These are phyloP conservation scores for Cadophora malorum DNA, from an alignment of 2,329 filamentous ascomycete genomes.

Conservation along the genomic window DNA sequence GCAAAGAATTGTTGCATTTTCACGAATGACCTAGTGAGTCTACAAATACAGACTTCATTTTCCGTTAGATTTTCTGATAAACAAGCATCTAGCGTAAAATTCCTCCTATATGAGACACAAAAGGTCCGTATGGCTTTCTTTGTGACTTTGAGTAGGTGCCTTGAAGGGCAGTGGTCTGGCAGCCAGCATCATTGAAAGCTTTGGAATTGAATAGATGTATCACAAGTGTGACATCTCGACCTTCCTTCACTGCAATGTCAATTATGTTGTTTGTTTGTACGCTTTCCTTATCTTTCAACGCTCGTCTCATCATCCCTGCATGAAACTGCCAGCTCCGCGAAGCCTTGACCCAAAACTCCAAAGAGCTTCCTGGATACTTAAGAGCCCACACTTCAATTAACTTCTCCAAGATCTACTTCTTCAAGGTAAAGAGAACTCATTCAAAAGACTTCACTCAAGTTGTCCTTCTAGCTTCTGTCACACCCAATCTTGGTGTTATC, in stretches of 20 bases:
- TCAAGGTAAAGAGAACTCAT: too few relatives aligned
- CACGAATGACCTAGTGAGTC: neutral
- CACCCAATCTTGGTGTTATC: neutral
- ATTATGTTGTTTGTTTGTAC: neutral
- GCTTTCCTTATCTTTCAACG: neutral
- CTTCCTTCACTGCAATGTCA: neutral
- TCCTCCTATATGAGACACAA: neutral
- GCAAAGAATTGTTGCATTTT: neutral
- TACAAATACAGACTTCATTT: neutral
- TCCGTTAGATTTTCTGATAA: neutral
- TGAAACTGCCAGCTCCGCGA: neutral
- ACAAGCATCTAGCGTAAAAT: neutral
- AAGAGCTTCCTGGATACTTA: neutral
- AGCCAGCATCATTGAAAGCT: neutral
- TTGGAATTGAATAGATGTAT: neutral
- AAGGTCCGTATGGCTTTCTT: neutral
- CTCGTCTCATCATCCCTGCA: neutral
- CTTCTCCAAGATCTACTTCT: neutral
- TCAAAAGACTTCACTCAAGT: too few relatives aligned
- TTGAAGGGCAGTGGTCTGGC: neutral
- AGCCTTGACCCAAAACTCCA: neutral
- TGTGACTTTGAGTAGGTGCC: neutral
- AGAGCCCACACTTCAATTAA: neutral
- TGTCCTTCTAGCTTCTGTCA: too few relatives aligned
- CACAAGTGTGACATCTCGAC: neutral